Evolutionary conservation across 2,329 filamentous ascomycete species (phyloP).

Genomic region (Rutstroemia sydowiana): DNA sequence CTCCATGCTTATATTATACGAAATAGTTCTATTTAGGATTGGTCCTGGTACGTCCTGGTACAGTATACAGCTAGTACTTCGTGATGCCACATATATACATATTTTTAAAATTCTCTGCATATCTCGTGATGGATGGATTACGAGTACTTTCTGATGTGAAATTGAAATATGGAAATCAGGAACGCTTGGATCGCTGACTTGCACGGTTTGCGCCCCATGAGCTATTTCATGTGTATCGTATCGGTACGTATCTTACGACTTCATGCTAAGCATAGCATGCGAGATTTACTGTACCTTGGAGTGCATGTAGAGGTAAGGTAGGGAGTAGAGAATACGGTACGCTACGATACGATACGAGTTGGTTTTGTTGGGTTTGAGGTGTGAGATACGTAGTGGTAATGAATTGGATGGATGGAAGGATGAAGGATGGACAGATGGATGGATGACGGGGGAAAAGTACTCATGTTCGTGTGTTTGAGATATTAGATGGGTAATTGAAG

Average conservation of each 20-base stretch:
- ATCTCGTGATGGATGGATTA: conserved; percentile 15
- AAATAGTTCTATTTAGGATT: no score
- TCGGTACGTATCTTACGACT: conserved; percentile 6
- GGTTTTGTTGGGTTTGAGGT: no score
- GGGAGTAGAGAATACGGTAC: no score
- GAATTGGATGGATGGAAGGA: no score
- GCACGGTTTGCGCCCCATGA: neutral
- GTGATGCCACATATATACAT: conserved; percentile 11
- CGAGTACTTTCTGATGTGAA: neutral
- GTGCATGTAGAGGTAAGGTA: no score
- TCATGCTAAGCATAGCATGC: neutral
- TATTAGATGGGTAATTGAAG: no score
- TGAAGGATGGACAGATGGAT: no score
- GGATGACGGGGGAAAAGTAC: no score
- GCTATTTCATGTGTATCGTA: neutral
- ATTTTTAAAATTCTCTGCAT: conserved; percentile 7
- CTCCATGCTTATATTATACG: no score
- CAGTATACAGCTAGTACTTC: neutral
- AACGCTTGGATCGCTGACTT: conserved; percentile 3
- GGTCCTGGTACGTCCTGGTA: neutral
- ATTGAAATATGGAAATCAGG: neutral
- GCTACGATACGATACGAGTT: no score
- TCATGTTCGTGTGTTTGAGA: no score
- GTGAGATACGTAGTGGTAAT: no score
- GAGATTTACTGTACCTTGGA: neutral